Evolutionary conservation across 2,329 filamentous ascomycete genomes (phyloP).

Genomic region (Apiospora hydei): DNA sequence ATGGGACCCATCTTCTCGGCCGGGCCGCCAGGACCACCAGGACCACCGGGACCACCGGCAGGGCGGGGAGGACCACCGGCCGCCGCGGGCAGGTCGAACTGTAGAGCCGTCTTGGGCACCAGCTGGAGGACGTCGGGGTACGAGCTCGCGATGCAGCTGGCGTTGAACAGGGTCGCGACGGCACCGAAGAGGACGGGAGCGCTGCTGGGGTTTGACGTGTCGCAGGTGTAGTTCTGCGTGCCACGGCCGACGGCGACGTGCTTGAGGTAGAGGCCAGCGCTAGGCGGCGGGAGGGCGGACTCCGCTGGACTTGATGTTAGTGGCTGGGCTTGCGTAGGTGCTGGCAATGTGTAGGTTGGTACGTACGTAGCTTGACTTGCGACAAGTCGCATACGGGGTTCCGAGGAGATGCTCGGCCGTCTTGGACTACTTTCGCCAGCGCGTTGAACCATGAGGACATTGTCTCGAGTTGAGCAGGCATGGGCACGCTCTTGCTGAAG

Average conservation of each 20-base stretch:
- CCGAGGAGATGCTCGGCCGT: constrained; percentile 48
- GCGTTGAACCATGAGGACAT: constrained; percentile 68
- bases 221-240: constrained; percentile 94
- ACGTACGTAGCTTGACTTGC: constrained; percentile 56
- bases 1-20: constrained; percentile 57
- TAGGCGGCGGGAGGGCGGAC: constrained; percentile 65
- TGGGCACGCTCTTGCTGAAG: constrained; percentile 48
- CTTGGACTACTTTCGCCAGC: constrained; percentile 62
- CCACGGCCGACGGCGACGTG: constrained; percentile 89
- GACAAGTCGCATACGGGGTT: constrained; percentile 62
- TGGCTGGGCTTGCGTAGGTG: neutral
- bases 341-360: constrained; percentile 45
- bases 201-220: constrained; percentile 63
- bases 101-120: constrained; percentile 72
- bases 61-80: constrained; percentile 28
- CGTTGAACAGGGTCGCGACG: constrained; percentile 86
- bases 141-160: constrained; percentile 76
- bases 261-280: constrained; percentile 67
- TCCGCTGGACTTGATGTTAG: constrained; percentile 53
- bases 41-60: neutral
- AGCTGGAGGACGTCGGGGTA: constrained; percentile 71
- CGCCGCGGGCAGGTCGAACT: constrained; percentile 62
- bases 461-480: constrained; percentile 51
- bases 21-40: constrained; percentile 27
- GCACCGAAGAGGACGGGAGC: constrained; percentile 75